Evolutionary conservation across 345 rosid species (phyloP).

Genomic region (Gossypium rotundifolium): DNA sequence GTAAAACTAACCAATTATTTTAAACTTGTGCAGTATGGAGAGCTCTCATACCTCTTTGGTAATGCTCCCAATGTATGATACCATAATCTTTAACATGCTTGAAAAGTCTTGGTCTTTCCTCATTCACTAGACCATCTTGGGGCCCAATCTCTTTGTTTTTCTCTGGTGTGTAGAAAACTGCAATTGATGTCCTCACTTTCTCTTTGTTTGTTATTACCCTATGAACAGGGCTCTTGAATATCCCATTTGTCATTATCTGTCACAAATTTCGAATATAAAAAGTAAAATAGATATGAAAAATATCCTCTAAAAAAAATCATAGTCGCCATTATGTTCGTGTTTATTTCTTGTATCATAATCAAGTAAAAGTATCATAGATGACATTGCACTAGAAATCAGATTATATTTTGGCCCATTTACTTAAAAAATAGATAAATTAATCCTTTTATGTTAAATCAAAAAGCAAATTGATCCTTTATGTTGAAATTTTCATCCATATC

Average conservation of each 20-base stretch:
- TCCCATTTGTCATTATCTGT: slow-evolving; percentile 51
- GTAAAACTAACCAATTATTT: neutral
- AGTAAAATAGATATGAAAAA: too few species aligned
- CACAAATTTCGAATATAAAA: neutral
- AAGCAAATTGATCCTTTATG: too few species aligned
- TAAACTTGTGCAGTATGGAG: slow-evolving; percentile 15
- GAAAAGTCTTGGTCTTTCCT: slow-evolving; percentile 32
- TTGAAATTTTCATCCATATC: too few species aligned
- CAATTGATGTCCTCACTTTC: slow-evolving; percentile 36
- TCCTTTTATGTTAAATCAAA: too few species aligned
- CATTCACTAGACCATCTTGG: slow-evolving; percentile 20
- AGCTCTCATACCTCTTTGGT: slow-evolving; percentile 30
- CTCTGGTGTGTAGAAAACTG: slow-evolving; percentile 38
- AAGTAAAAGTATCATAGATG: too few species aligned
- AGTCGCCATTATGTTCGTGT: neutral
- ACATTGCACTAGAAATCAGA: too few species aligned
- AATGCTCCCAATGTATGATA: slow-evolving; percentile 23
- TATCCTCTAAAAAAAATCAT: neutral
- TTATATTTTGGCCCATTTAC: too few species aligned
- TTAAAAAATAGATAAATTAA: too few species aligned
- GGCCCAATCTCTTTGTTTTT: slow-evolving; percentile 24
- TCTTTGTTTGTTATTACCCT: slow-evolving; percentile 37
- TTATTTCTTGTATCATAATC: neutral
- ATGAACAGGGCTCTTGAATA: slow-evolving; percentile 43
- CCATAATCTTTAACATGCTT: slow-evolving; percentile 30